Conservation (phyloP, 352 stramenopile species). For the Phytophthora brassicae region DNA sequence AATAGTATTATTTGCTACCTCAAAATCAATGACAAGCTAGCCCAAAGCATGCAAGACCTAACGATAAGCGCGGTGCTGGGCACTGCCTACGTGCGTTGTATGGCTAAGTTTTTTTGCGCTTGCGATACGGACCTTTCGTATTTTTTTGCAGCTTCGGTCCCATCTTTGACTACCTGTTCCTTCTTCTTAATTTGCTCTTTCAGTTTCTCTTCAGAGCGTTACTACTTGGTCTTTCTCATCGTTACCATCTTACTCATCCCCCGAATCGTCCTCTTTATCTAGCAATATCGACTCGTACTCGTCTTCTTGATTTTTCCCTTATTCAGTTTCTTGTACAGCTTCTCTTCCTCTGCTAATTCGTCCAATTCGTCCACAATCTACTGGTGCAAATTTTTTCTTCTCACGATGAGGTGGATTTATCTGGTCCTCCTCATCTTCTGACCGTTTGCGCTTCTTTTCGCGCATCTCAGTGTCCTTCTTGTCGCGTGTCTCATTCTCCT, state of each 20-base stretch:
- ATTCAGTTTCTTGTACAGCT: conserved; percentile 97
- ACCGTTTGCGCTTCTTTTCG: conserved; percentile 62
- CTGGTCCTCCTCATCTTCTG: conserved; percentile 53
- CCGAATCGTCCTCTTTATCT: conserved; percentile 44
- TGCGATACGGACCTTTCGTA: conserved; percentile 84
- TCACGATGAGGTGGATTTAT: conserved; percentile 81
- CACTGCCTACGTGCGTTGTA: conserved; percentile 63
- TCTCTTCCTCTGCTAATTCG: conserved; percentile 97
- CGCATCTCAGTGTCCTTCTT: conserved; percentile 51
- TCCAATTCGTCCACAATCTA: conserved; percentile 99
- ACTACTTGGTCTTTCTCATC: conserved; percentile 67
- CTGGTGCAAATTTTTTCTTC: conserved; percentile 97
- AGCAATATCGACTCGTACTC: conserved; percentile 87
- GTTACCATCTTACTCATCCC: conserved; percentile 36
- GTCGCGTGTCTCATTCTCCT: conserved; percentile 71
- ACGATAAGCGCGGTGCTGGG: conserved; percentile 38
- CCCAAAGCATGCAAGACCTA: conserved; percentile 17
- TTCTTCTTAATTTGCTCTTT: conserved; percentile 89
- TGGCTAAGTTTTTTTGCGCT: conserved; percentile 73
- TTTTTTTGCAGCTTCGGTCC: conserved; percentile 62
- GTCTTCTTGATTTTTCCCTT: conserved; percentile 97
- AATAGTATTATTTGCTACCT: conserved; percentile 40
- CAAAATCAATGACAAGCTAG: conserved; percentile 4
- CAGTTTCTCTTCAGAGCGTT: conserved; percentile 59
- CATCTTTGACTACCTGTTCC: conserved; percentile 73